A percentile compares a stretch with the other conserved stretches of the same genome.
Conservation (phyloP, 768 basidiomycete species). For the Rhodotorula taiwanensis region DNA sequence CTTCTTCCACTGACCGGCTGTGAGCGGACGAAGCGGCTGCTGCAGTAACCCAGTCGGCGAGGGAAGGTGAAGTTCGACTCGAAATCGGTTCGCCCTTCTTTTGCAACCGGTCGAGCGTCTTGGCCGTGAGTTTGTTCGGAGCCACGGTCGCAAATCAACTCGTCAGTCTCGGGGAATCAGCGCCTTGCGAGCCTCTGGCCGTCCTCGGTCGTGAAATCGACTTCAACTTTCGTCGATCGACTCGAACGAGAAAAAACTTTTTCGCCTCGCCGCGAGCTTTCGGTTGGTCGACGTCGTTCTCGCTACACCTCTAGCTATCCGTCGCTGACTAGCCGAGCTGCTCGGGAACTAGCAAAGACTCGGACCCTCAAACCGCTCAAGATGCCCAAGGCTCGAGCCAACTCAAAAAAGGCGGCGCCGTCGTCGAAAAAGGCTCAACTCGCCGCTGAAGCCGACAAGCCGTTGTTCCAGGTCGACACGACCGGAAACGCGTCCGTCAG, state of each 20-base stretch:
- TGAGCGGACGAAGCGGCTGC: not conserved
- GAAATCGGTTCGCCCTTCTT: not conserved
- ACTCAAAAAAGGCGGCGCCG: conserved; percentile 32
- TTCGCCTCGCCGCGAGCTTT: too few species aligned
- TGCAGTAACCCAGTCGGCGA: not conserved
- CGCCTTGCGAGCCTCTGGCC: too few species aligned
- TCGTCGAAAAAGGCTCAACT: not conserved
- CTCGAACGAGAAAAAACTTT: too few species aligned
- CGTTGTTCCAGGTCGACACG: conserved; percentile 34
- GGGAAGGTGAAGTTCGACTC: not conserved
- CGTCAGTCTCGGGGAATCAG: too few species aligned
- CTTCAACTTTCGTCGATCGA: too few species aligned
- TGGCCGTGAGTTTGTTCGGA: conserved; percentile 6
- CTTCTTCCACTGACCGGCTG: too few species aligned
- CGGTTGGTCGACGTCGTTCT: too few species aligned
- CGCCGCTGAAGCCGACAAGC: not conserved
- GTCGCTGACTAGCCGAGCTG: too few species aligned
- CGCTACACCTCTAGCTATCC: too few species aligned
- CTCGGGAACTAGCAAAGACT: too few species aligned
- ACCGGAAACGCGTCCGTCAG: conserved; percentile 17
- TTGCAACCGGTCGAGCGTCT: conserved; percentile 9
- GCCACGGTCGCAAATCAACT: conserved; percentile 1
- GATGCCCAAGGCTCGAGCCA: conserved; percentile 25
- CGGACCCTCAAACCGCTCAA: not conserved
- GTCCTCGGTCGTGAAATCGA: too few species aligned